Evolutionary conservation across 805 yeast genomes (phyloP).

Genomic region (Barnettozyma sp.): DNA sequence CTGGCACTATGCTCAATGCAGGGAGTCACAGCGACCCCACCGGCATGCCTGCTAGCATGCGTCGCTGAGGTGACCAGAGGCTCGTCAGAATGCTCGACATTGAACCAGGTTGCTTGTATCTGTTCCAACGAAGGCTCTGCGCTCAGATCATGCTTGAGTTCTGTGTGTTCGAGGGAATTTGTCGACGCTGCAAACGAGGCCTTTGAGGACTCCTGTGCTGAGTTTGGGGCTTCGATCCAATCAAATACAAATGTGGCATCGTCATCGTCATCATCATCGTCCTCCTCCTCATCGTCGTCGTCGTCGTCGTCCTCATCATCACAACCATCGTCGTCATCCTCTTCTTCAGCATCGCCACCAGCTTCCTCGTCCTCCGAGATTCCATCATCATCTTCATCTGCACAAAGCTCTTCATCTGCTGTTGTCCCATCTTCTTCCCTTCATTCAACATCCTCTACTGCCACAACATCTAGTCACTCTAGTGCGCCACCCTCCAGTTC

Average conservation of each 20-base stretch:
- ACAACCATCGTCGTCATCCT: no score
- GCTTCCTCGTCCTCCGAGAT: slow-evolving; percentile 21
- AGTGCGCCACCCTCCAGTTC: slow-evolving; percentile 16
- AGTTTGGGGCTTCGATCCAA: slow-evolving; percentile 35
- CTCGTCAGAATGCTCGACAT: slow-evolving; percentile 46
- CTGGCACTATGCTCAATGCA: slow-evolving; percentile 17
- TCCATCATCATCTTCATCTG: no score
- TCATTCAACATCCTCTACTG: slow-evolving; percentile 16
- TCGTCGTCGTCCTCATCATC: no score
- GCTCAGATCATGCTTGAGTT: slow-evolving; percentile 55
- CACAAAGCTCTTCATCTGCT: slow-evolving; percentile 17
- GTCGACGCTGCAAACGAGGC: slow-evolving; percentile 52
- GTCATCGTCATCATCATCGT: no score
- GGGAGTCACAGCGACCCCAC: slow-evolving; percentile 56
- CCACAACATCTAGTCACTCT: no score
- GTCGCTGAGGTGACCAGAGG: slow-evolving; percentile 59
- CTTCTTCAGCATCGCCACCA: no score
- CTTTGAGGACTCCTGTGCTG: slow-evolving; percentile 48
- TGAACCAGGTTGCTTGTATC: slow-evolving; percentile 63
- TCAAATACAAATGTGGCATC: no score
- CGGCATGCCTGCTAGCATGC: slow-evolving; percentile 90
- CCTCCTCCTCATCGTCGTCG: no score
- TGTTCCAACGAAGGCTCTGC: slow-evolving; percentile 50
- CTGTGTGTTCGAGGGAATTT: slow-evolving; percentile 60
- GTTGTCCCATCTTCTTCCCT: slow-evolving; percentile 16